Evolutionary conservation across 2,329 filamentous ascomycete genomes (phyloP), one percentile per base, ranked within the genome.

Genomic region (Decorospora gaudefroyi): DNA sequence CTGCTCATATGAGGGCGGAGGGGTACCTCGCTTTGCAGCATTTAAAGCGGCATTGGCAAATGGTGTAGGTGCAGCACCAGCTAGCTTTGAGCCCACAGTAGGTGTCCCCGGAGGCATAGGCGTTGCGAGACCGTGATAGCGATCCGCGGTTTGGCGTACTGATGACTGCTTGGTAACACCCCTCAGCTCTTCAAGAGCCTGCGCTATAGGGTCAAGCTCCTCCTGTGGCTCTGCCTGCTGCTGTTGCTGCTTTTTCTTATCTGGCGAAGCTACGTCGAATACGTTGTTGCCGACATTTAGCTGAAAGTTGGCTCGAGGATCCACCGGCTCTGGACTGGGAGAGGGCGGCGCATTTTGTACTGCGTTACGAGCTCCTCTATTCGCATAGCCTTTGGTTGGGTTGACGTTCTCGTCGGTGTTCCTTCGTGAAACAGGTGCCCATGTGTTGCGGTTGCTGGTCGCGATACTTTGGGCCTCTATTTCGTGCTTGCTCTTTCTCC

Each of bases 221-320:
- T 88, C 85, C 22, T 78, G 72, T 6, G 55, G 35, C 67, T 76
- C 56, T 7, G 68, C 59, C 33, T 58, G 59, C 16, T 76, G 29
- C 70, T 77, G 30, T 51, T 64, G 36, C 78, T 42, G 29, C 25
- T 78, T 53, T 78, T 80, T 69, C 27, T 68, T 68, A 47, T 92
- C 88, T 0, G 89, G 86, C 6, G 87, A 87, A 9, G 88, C 87
- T 7, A 99, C 92, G 43, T 95, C 85, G 62, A 99, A 96, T 8
- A 99, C 90, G 61, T 99, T 99, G 61, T 95, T 90, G 6, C 93
- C 93, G 41, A 99, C 83, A 61, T 96, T 96, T 18, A 99, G 78
- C 49, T 95, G 92, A 60, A 97, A 85, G 67, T 87, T 96, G 26
- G 92, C 90, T 51, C 93, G 86, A 42, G 92, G 91, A 64, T 96